Base-by-base conservation (phyloP, 2,329 filamentous ascomycete genomes). In the Fusarium multiceps region DNA sequence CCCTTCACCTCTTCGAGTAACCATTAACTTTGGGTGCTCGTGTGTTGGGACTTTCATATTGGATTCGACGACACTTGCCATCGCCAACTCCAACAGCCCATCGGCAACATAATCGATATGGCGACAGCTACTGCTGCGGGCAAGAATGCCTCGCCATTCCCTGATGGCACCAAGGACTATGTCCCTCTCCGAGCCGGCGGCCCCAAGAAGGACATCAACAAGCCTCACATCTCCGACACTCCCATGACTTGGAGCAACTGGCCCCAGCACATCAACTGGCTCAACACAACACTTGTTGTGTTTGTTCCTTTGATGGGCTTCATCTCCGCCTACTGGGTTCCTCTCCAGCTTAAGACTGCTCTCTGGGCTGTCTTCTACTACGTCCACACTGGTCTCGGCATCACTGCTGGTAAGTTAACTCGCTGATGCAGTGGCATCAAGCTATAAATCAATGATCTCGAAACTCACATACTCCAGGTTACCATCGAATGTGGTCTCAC, bases 261-360 rank as follows among this genome's bases (percentile, higher is more conserved):
- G 92, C 90, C 94, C 83, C 91, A 94, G 83, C 94, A 97, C 79
- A 87, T 97, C 85, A 94, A 97, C 87, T 97, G 94, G 93, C 87
- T 97, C 72, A 97, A 97, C 81, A 90, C 93, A 68, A 87, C 86
- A 68, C 87, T 97, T 79, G 95, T 97, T 79, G 81, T 97, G 71
- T 85, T 91, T 72, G 87, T 97, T 47, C 94, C 94, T 43, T 67
- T 94, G 49, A 84, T 88, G 61, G 94, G 94, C 68, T 87, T 91
- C 77, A 81, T 96, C 74, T 87, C 89, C 57, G 87, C 93, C 54
- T 89, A 92, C 82, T 97, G 91, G 90, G 91, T 93, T 47, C 93
- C 93, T 59, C 83, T 95, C 34, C 85, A 88, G 51, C 80, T 85
- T 70, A 89, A 93, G 81, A 97, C 93, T 4, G 87, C 89, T 68